A percentile compares a stretch with the other conserved stretches of the same genome.
Conservation (phyloP, 1,139 yeast species). For the Eremothecium gossypii region DNA sequence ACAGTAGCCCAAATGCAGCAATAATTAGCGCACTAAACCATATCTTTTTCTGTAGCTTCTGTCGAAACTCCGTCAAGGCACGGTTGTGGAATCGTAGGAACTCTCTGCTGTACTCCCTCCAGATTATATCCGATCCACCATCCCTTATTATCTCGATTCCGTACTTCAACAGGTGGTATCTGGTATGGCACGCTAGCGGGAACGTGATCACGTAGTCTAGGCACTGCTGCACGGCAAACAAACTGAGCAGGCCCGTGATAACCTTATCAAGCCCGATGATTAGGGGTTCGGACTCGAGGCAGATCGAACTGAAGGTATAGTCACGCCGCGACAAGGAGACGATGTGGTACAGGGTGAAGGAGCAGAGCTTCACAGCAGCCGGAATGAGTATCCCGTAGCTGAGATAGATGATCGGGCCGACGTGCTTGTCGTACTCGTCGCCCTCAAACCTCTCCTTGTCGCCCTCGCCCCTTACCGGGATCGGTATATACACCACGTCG, state of each 20-base stretch:
- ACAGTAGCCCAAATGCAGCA: not conserved
- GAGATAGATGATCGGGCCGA: constrained; percentile 1
- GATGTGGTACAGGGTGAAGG: constrained; percentile 2
- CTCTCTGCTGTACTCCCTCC: not conserved
- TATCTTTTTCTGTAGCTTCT: not conserved
- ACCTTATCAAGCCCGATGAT: not conserved
- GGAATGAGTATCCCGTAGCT: constrained; percentile 1
- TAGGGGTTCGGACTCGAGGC: not conserved
- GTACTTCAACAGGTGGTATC: constrained; percentile 2
- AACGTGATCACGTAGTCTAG: constrained; percentile 1
- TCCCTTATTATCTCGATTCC: constrained; percentile 3
- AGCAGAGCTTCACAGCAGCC: constrained; percentile 1
- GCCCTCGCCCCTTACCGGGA: not conserved
- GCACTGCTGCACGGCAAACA: constrained; percentile 3
- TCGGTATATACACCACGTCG: constrained; percentile 1
- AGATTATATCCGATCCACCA: not conserved
- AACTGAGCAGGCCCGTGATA: constrained; percentile 1
- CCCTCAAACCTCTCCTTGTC: not conserved
- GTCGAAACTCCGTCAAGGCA: not conserved
- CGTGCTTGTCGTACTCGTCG: not conserved
- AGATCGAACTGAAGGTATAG: constrained; percentile 2
- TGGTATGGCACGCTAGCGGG: constrained; percentile 2
- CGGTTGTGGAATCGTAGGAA: constrained; percentile 1
- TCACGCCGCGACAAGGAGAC: constrained; percentile 2
- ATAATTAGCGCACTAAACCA: not conserved